Percentiles rank a stretch among this genome's conserved stretches.
These are phyloP conservation scores for Pythium grandisporangium DNA, from an alignment of 352 stramenopile species.

Conservation along the genomic window DNA sequence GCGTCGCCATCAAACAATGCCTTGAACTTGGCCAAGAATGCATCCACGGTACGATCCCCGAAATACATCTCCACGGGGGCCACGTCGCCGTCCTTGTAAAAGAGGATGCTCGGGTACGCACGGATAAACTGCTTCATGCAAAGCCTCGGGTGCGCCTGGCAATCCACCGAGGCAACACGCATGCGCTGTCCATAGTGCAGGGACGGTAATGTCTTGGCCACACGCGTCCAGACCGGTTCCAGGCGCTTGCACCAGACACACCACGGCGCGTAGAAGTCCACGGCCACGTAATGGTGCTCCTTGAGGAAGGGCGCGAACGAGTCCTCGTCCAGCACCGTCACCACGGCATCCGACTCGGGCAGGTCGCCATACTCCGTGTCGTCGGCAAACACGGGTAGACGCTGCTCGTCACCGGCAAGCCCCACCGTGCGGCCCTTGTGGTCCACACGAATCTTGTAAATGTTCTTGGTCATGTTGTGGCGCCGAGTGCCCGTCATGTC, in stretches of 20 bases:
- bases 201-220: constrained; percentile 84
- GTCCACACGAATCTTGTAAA: constrained; percentile 93
- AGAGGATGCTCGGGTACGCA: constrained; percentile 95
- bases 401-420: constrained; percentile 84
- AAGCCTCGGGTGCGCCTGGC: constrained; percentile 87
- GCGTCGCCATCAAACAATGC: constrained; percentile 71
- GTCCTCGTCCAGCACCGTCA: constrained; percentile 67
- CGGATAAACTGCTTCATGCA: constrained; percentile 95
- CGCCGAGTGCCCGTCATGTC: constrained; percentile 96
- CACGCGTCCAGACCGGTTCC: constrained; percentile 94
- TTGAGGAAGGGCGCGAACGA: constrained; percentile 91
- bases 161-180: constrained; percentile 88
- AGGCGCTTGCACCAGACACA: constrained; percentile 97
- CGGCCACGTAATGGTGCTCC: constrained; percentile 93
- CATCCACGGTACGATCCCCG: constrained; percentile 89
- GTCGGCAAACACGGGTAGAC: constrained; percentile 61
- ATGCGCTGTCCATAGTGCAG: constrained; percentile 80
- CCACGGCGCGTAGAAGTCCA: constrained; percentile 95
- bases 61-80: constrained; percentile 94
- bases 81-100: constrained; percentile 90
- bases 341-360: constrained; percentile 62
- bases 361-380: constrained; percentile 62
- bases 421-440: constrained; percentile 78
- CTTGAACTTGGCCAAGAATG: constrained; percentile 89
- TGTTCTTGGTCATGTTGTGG: constrained; percentile 98